Percentiles rank a stretch among this genome's conserved stretches.
These are phyloP conservation scores for Pharnaceum exiguum DNA, from an alignment of 148 eudicot genomes.

Conservation along the genomic window DNA sequence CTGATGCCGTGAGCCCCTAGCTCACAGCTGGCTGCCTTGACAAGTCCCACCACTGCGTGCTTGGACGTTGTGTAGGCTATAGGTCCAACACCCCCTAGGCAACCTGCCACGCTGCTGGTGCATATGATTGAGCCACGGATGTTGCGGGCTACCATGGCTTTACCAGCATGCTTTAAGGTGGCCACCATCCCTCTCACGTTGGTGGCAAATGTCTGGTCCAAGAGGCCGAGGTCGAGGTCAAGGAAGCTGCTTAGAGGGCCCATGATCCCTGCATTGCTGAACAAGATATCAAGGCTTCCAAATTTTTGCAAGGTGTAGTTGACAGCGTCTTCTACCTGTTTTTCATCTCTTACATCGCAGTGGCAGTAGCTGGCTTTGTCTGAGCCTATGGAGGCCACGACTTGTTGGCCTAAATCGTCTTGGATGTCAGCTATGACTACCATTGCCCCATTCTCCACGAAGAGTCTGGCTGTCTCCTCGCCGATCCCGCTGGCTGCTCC, in stretches of 20 bases:
- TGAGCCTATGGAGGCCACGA: constrained; percentile 24
- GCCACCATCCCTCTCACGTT: constrained; percentile 58
- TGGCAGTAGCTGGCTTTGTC: constrained; percentile 32
- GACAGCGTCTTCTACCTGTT: constrained; percentile 40
- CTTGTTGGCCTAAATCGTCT: constrained; percentile 40
- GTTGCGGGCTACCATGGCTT: constrained; percentile 46
- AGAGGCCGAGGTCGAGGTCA: constrained; percentile 38
- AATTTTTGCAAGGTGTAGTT: constrained; percentile 27
- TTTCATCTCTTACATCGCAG: constrained; percentile 59
- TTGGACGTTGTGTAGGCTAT: constrained; percentile 57
- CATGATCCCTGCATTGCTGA: constrained; percentile 62
- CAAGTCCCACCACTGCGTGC: constrained; percentile 68
- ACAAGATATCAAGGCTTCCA: constrained; percentile 45
- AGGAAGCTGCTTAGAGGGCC: constrained; percentile 40
- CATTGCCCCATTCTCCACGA: constrained; percentile 34
- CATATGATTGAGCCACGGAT: constrained; percentile 63
- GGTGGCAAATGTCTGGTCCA: constrained; percentile 44
- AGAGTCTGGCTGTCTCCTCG: constrained; percentile 39
- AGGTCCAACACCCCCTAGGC: constrained; percentile 59
- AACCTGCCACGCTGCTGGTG: constrained; percentile 48
- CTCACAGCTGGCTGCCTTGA: constrained; percentile 56
- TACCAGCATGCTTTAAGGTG: constrained; percentile 54
- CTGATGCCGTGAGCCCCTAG: constrained; percentile 70
- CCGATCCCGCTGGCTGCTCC: constrained; percentile 68
- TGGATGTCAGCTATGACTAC: constrained; percentile 51